Evolutionary conservation across 2,329 filamentous ascomycete species (phyloP).

Genomic region (Nemania diffusa): DNA sequence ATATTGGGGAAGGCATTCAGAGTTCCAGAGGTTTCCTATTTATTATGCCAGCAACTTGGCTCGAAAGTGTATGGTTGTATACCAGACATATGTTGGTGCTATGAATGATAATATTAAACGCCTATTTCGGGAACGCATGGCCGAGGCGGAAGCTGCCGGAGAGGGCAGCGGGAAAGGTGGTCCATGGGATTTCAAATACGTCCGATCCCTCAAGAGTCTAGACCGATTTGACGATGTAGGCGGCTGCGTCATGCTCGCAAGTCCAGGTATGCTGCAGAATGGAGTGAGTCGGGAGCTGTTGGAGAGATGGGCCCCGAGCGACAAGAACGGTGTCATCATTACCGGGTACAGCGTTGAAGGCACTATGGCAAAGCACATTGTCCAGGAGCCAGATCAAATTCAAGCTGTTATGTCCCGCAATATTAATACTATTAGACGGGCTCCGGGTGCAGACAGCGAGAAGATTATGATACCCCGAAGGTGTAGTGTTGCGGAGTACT

Average conservation of each 20-base stretch:
- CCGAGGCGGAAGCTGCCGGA: conserved; percentile 84
- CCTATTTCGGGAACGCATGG: conserved; percentile 92
- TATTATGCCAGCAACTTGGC: conserved; percentile 98
- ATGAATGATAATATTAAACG: conserved; percentile 99
- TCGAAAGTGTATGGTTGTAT: conserved; percentile 97
- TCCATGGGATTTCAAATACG: conserved; percentile 97
- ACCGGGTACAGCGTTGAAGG: conserved; percentile 98
- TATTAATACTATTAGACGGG: conserved; percentile 70
- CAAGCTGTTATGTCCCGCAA: conserved; percentile 89
- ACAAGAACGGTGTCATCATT: conserved; percentile 98
- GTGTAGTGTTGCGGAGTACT: conserved; percentile 93
- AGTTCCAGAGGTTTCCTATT: conserved; percentile 90
- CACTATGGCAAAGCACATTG: conserved; percentile 96
- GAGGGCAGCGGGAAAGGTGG: conserved; percentile 80
- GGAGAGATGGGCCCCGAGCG: conserved; percentile 94
- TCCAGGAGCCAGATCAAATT: conserved; percentile 94
- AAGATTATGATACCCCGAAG: conserved; percentile 91
- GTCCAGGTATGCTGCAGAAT: conserved; percentile 97
- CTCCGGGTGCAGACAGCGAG: conserved; percentile 76
- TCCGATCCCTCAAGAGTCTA: conserved; percentile 89
- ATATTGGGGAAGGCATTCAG: conserved; percentile 91
- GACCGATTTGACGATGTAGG: conserved; percentile 97
- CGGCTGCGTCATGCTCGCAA: conserved; percentile 95
- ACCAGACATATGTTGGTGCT: conserved; percentile 96
- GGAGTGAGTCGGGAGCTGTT: conserved; percentile 92